Conservation (phyloP, 495 filamentous ascomycete species). For the Neurospora terricola region DNA sequence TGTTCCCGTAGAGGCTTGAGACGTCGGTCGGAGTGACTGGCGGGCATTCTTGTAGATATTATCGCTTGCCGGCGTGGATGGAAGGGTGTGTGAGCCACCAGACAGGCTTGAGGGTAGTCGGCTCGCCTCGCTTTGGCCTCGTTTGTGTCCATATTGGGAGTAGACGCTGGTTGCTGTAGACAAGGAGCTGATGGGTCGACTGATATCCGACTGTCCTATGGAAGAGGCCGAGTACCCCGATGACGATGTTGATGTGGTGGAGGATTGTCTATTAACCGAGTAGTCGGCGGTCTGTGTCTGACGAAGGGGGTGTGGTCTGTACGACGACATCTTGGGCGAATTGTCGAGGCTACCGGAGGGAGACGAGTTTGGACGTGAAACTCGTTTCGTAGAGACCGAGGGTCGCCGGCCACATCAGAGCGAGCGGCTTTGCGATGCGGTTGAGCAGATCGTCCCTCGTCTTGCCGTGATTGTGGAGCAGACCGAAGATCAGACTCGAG, state of each 20-base stretch:
- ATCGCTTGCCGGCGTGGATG: constrained; percentile 38
- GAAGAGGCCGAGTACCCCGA: constrained; percentile 66
- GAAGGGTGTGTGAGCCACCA: constrained; percentile 25
- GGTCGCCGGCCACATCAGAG: constrained; percentile 13
- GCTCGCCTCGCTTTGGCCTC: constrained; percentile 64
- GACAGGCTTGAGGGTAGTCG: constrained; percentile 33
- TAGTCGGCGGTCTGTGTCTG: constrained; percentile 58
- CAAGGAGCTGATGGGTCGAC: constrained; percentile 58
- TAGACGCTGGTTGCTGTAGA: constrained; percentile 63
- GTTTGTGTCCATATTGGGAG: constrained; percentile 50
- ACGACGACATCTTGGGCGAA: constrained; percentile 25
- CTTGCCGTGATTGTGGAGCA: background rate
- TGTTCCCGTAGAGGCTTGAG: constrained; percentile 50
- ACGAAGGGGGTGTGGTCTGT: constrained; percentile 45
- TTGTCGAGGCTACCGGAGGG: constrained; percentile 11
- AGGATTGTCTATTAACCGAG: constrained; percentile 57
- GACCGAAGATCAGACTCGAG: background rate
- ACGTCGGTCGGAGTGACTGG: constrained; percentile 67
- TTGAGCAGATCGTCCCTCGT: constrained; percentile 2
- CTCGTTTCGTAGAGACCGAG: background rate
- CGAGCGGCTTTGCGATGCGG: background rate
- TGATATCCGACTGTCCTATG: constrained; percentile 49
- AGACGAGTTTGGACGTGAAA: constrained; percentile 2
- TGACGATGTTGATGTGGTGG: constrained; percentile 68
- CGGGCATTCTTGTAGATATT: constrained; percentile 58